Conservation (phyloP, 805 yeast species). For the Candida corydali region DNA sequence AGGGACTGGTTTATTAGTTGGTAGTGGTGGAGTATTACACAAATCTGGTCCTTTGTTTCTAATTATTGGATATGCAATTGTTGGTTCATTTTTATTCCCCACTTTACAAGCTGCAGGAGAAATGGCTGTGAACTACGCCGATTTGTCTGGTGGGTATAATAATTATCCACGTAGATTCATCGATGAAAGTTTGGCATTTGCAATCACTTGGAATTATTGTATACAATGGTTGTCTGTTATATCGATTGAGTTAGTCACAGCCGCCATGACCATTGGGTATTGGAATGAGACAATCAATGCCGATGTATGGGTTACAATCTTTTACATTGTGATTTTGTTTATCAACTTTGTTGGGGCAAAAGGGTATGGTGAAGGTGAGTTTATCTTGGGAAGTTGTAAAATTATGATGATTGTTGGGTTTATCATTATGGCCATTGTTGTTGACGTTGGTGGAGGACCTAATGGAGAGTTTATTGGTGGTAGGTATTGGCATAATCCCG, state of each 20-base stretch:
- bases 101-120: constrained; percentile 42
- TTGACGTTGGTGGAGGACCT: constrained; percentile 36
- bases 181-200: constrained; percentile 55
- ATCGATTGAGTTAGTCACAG: constrained; percentile 63
- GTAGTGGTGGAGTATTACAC: constrained; percentile 32
- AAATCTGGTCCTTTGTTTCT: constrained; percentile 37
- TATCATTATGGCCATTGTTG: constrained; percentile 36
- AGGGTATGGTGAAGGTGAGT: constrained; percentile 46
- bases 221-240: constrained; percentile 61
- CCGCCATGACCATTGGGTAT: constrained; percentile 55
- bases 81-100: constrained; percentile 32
- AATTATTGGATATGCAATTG: constrained; percentile 29
- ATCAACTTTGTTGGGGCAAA: constrained; percentile 45
- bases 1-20: constrained; percentile 43
- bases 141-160: constrained; percentile 60
- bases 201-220: constrained; percentile 61
- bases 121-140: constrained; percentile 56
- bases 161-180: constrained; percentile 51
- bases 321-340: constrained; percentile 41
- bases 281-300: constrained; percentile 50
- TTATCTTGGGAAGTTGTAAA: constrained; percentile 34
- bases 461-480: constrained; percentile 37
- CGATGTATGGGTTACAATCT: constrained; percentile 54
- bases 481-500: constrained; percentile 39
- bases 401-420: constrained; percentile 36